Base-by-base conservation (phyloP, 805 yeast genomes). In the Candida alai region DNA sequence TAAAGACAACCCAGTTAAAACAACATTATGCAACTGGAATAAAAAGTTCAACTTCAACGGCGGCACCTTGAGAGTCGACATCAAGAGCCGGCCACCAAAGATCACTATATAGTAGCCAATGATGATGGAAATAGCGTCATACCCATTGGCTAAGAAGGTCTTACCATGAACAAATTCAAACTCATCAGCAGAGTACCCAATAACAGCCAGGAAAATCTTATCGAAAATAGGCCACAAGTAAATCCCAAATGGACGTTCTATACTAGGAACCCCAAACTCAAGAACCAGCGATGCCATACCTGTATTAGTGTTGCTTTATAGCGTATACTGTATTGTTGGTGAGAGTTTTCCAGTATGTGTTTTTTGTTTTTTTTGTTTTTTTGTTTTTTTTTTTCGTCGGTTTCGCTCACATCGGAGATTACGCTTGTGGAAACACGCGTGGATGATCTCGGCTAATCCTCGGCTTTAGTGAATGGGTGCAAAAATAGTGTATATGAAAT, bases 21-120 rank as follows among this genome's bases (percentile, higher is more conserved):
- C 50, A 40, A 88, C 56, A 65, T 90, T 90, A 63, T 90, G 97
- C 41, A 87, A 51, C 66, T 88, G 95, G 71, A 87, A 89, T 41
- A 88, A 56, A 24, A 66, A 59, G 57, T 81, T 82, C 59, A 89
- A 70, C 61, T 83, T 82, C 58, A 84, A 73, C 11, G 95, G 84
- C 25, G 80, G 73, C 30, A 71, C 59, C 30, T 70, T 65, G 26
- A 70, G 47, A 37, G 59, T 62, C 40, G 66, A 65, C 60, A 84
- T 68, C 28, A 84, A 47, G 35, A 62, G 67, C 52, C 88, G 80
- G 37, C 96, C 97, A 42, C 96, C 94, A 42, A 67, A 67, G 30
- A 67, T 61, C 30, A 62, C 52, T 18, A 58, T 48, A 45, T 67
- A 67, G 51, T 67, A 67, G 12, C 48, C 65, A 11, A 59, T 56